A percentile compares a stretch with the other conserved stretches of the same genome.
Evolutionary conservation across 2,329 filamentous ascomycete genomes (phyloP).

Genomic region (Coniochaeta prunicola): DNA sequence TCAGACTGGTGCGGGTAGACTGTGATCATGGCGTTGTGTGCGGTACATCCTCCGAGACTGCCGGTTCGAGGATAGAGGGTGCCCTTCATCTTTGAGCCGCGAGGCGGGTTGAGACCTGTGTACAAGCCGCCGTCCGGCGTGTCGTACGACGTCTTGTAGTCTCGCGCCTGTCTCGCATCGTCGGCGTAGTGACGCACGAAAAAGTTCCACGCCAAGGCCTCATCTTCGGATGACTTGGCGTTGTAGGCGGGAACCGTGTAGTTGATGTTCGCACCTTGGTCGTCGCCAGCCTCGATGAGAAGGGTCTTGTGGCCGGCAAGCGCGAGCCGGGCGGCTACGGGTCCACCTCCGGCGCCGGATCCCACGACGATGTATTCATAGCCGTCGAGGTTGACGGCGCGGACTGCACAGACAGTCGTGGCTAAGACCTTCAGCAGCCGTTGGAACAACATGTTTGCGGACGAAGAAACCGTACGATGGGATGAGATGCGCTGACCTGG

Average conservation of each 20-base stretch:
- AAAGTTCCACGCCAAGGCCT: constrained; percentile 43
- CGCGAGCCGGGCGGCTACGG: constrained; percentile 52
- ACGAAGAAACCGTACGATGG: background rate
- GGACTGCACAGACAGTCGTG: background rate
- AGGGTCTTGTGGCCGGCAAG: constrained; percentile 51
- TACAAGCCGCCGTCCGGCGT: constrained; percentile 27
- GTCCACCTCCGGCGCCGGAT: constrained; percentile 51
- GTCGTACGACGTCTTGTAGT: constrained; percentile 40
- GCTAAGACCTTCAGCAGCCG: background rate
- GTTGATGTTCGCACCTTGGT: constrained; percentile 30
- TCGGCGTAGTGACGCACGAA: constrained; percentile 55
- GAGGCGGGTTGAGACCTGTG: constrained; percentile 23
- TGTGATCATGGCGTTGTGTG: constrained; percentile 26
- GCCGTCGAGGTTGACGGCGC: background rate
- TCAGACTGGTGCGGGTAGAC: constrained; percentile 32
- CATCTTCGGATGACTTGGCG: constrained; percentile 14
- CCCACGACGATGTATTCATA: constrained; percentile 50
- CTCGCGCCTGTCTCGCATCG: constrained; percentile 35
- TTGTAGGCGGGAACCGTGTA: constrained; percentile 17
- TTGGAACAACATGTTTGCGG: background rate
- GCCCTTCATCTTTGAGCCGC: constrained; percentile 22
- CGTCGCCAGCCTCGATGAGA: constrained; percentile 51
- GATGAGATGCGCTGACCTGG: background rate
- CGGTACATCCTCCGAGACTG: constrained; percentile 28
- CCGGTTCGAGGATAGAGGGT: constrained; percentile 29